phyloP scores from a whole-genome alignment of 2,329 filamentous ascomycete genomes.

The Lachnellula arida region DNA sequence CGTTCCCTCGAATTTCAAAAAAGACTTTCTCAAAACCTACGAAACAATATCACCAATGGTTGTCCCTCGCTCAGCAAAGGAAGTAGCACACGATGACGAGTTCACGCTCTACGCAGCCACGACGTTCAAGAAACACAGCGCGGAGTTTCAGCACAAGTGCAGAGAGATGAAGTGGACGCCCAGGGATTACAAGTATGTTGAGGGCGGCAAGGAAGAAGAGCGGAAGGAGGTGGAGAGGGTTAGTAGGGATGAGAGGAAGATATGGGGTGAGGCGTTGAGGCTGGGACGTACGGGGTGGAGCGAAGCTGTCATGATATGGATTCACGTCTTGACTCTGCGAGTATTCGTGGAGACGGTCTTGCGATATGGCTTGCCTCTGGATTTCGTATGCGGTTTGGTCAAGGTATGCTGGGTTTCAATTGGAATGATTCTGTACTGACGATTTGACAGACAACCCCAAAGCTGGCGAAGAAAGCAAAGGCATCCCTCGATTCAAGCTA shows the following conservation, averaged over 20 bases:
- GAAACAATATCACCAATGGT: conserved; percentile 89
- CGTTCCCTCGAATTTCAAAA: conserved; percentile 72
- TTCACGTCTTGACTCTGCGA: conserved; percentile 83
- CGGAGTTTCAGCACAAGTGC: conserved; percentile 87
- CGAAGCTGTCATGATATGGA: conserved; percentile 93
- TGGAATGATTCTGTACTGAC: conserved; percentile 14
- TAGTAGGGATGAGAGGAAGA: conserved; percentile 78
- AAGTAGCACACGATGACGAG: conserved; percentile 83
- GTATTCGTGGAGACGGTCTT: conserved; percentile 99
- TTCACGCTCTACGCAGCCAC: conserved; percentile 86
- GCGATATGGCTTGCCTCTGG: conserved; percentile 85
- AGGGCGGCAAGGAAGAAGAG: conserved; percentile 87
- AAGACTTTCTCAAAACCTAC: conserved; percentile 86
- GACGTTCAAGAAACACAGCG: conserved; percentile 85
- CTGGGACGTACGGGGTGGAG: conserved; percentile 90
- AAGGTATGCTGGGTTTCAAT: conserved; percentile 54
- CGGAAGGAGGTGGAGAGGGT: conserved; percentile 79
- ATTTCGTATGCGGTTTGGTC: conserved; percentile 80
- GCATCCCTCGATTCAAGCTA: conserved; percentile 76
- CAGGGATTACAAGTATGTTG: conserved; percentile 87
- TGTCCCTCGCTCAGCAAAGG: conserved; percentile 77
- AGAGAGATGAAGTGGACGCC: conserved; percentile 93
- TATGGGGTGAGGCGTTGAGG: conserved; percentile 87
- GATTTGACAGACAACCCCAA: conserved; percentile 66
- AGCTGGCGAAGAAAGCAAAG: conserved; percentile 74